Evolutionary conservation across 805 yeast species (phyloP).

Genomic region (Yamadazyma takamatsuzukensis): DNA sequence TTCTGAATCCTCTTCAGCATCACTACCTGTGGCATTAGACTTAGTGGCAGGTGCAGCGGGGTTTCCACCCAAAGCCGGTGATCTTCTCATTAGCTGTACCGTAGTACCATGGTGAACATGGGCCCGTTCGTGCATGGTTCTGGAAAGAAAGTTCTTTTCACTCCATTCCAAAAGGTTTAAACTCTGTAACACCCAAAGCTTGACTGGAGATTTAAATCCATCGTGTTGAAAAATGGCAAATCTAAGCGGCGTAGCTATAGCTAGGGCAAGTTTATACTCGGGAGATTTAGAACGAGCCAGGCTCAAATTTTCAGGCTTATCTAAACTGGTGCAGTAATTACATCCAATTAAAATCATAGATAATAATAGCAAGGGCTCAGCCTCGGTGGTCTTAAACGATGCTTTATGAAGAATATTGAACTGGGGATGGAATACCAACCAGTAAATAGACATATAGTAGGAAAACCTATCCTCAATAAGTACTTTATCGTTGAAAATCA

Average conservation of each 20-base stretch:
- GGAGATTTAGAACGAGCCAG: conserved; percentile 20
- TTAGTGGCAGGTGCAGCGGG: conserved; percentile 28
- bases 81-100: conserved; percentile 69
- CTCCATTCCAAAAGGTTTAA: conserved; percentile 70
- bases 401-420: conserved; percentile 58
- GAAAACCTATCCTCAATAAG: conserved; percentile 30
- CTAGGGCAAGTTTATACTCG: conserved; percentile 41
- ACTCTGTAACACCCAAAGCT: conserved; percentile 73
- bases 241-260: conserved; percentile 57
- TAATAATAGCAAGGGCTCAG: conserved; percentile 49
- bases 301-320: conserved; percentile 8
- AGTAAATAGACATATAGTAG: conserved; percentile 40
- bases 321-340: conserved; percentile 25
- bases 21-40: conserved; percentile 16
- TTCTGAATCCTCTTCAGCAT: conserved; percentile 34
- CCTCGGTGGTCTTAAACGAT: conserved; percentile 46
- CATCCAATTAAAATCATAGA: conserved; percentile 60
- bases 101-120: conserved; percentile 87
- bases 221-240: conserved; percentile 67
- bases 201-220: conserved; percentile 74
- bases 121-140: conserved; percentile 75
- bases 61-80: conserved; percentile 73
- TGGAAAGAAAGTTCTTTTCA: conserved; percentile 68
- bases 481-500: conserved; percentile 20
- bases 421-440: conserved; percentile 59